phyloP scores from a whole-genome alignment of 306 rosid genomes.

The Gastrolobium bilobum region DNA sequence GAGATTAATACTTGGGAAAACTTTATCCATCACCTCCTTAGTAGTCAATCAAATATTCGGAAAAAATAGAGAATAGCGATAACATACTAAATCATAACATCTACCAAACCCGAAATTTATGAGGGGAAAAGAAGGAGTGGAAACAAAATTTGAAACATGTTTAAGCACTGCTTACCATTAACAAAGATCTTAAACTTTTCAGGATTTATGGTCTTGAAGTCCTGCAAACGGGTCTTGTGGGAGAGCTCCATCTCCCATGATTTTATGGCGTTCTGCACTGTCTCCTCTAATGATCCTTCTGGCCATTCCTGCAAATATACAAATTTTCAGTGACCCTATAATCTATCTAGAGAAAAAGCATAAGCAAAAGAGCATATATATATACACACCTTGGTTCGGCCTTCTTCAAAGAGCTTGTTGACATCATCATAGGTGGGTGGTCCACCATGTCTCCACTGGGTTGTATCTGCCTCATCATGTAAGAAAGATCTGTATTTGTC shows the following conservation, averaged over 20 bases:
- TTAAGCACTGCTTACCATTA: slow-evolving; percentile 37
- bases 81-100: too few species aligned
- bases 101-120: not conserved
- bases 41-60: too few species aligned
- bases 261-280: slow-evolving; percentile 66
- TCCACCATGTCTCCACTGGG: slow-evolving; percentile 64
- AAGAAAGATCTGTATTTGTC: slow-evolving; percentile 59
- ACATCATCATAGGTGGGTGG: slow-evolving; percentile 60
- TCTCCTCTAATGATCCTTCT: slow-evolving; percentile 55
- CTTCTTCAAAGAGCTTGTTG: slow-evolving; percentile 63
- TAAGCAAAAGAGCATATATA: too few species aligned
- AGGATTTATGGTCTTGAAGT: slow-evolving; percentile 51
- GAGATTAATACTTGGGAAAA: too few species aligned
- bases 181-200: slow-evolving; percentile 53
- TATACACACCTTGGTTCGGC: slow-evolving; percentile 56
- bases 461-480: slow-evolving; percentile 44
- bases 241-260: slow-evolving; percentile 57
- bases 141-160: slow-evolving; percentile 3
- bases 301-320: slow-evolving; percentile 48
- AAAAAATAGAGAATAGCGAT: too few species aligned
- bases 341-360: too few species aligned
- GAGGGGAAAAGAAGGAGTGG: not conserved
- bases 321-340: not conserved
- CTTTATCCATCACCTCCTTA: too few species aligned
- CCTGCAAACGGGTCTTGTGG: slow-evolving; percentile 50